These are phyloP conservation scores for Mikania micrantha DNA, from an alignment of 129 eudicot species.

Conservation along the genomic window DNA sequence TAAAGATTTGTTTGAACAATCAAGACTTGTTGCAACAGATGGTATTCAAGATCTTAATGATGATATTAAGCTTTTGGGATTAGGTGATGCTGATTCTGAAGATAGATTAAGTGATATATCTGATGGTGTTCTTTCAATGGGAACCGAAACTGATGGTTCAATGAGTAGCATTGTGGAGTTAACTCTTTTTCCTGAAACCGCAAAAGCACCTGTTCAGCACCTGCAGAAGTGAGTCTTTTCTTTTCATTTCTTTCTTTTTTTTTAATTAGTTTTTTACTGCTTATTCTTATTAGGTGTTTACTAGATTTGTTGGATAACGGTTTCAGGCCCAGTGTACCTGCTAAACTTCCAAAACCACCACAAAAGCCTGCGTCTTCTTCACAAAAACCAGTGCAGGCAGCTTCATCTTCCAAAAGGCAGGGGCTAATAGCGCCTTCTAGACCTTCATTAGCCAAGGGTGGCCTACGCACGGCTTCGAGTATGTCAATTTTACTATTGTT, in stretches of 20 bases:
- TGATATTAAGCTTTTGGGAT: constrained; percentile 64
- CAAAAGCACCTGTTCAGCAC: constrained; percentile 39
- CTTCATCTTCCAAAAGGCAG: constrained; percentile 20
- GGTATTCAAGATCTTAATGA: constrained; percentile 26
- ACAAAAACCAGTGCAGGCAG: not conserved
- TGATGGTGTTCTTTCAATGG: constrained; percentile 89
- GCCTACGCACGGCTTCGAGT: constrained; percentile 49
- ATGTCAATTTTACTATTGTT: constrained; percentile 8
- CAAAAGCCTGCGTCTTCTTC: constrained; percentile 49
- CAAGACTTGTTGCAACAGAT: constrained; percentile 33
- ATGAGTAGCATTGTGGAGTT: constrained; percentile 59
- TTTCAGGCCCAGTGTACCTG: constrained; percentile 44
- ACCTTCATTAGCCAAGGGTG: constrained; percentile 38
- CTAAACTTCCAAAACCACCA: constrained; percentile 54
- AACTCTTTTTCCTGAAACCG: constrained; percentile 65
- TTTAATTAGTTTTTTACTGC: not conserved
- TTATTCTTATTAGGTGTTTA: not conserved
- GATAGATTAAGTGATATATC: constrained; percentile 88
- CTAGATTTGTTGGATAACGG: constrained; percentile 1
- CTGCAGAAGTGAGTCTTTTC: constrained; percentile 46
- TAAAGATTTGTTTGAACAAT: constrained; percentile 36
- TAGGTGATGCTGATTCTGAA: constrained; percentile 72
- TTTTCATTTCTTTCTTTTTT: not conserved
- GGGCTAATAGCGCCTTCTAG: constrained; percentile 47
- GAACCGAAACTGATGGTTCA: constrained; percentile 86